phyloP scores from a whole-genome alignment of 2,329 filamentous ascomycete genomes.

The Exophiala xenobiotica region DNA sequence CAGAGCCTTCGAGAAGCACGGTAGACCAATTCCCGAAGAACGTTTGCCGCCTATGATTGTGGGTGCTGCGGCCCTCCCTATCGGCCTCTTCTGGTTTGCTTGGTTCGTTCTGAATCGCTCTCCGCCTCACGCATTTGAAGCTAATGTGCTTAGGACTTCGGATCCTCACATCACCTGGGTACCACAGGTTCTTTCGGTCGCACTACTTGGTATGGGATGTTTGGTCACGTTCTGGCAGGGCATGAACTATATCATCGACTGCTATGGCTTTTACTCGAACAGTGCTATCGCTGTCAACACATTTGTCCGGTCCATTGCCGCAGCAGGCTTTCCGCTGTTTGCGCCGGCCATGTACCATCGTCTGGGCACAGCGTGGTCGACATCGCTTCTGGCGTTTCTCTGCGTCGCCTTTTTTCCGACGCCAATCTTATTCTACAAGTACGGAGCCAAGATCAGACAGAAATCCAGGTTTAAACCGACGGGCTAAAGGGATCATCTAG shows the following conservation, averaged over 20 bases:
- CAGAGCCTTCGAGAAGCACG: conserved; percentile 41
- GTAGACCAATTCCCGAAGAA: conserved; percentile 40
- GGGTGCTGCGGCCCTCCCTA: conserved; percentile 43
- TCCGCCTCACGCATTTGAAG: neutral
- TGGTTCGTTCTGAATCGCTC: conserved; percentile 38
- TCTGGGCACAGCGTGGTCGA: conserved; percentile 43
- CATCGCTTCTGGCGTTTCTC: conserved; percentile 41
- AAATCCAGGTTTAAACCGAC: conserved; percentile 42
- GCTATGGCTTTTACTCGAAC: conserved; percentile 42
- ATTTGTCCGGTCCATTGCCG: conserved; percentile 37
- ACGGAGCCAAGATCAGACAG: conserved; percentile 45
- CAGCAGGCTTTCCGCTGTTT: conserved; percentile 37
- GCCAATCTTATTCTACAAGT: conserved; percentile 51
- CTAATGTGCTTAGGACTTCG: conserved; percentile 33
- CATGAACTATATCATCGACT: conserved; percentile 46
- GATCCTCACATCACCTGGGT: conserved; percentile 45
- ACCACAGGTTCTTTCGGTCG: conserved; percentile 44
- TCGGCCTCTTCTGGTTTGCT: conserved; percentile 50
- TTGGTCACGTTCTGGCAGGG: conserved; percentile 46
- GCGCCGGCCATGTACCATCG: conserved; percentile 37
- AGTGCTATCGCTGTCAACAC: conserved; percentile 42
- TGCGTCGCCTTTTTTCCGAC: conserved; percentile 45
- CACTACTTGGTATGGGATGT: conserved; percentile 45
- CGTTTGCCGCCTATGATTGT: conserved; percentile 48
- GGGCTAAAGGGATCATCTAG: neutral